Conservation (phyloP, 768 basidiomycete genomes). For the Daedaleopsis nitida region DNA sequence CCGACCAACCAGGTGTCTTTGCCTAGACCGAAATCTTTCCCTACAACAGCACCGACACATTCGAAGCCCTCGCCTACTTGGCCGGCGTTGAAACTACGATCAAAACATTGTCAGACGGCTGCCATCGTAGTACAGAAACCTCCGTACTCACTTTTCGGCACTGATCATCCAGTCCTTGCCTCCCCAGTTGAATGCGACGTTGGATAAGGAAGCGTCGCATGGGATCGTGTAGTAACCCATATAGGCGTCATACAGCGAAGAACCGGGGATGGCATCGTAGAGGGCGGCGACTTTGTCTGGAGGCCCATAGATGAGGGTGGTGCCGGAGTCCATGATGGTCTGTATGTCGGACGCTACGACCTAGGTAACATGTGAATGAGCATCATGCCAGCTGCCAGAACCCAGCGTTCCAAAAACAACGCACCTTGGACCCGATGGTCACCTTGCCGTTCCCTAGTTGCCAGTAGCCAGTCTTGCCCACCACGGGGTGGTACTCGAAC, state of each 20-base stretch:
- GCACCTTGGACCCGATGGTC: conserved; percentile 9
- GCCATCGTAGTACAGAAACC: not conserved
- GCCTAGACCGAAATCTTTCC: conserved; percentile 23
- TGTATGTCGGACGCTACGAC: conserved; percentile 10
- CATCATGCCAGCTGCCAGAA: not conserved
- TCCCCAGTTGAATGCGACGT: conserved; percentile 25
- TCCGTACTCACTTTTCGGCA: conserved; percentile 16
- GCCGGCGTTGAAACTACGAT: conserved; percentile 29
- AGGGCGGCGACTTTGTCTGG: conserved; percentile 23
- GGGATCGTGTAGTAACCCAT: conserved; percentile 31
- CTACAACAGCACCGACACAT: conserved; percentile 30
- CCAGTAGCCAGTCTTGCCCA: conserved; percentile 30
- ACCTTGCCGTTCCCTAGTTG: conserved; percentile 23
- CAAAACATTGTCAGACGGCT: not conserved
- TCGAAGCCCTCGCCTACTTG: conserved; percentile 6
- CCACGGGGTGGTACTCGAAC: conserved; percentile 31
- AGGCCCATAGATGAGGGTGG: conserved; percentile 34
- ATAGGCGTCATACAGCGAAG: conserved; percentile 14
- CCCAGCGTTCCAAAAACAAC: not conserved
- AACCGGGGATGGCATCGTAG: conserved; percentile 31
- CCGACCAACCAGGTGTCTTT: conserved; percentile 27
- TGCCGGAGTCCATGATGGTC: conserved; percentile 33
- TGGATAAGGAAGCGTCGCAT: conserved; percentile 16
- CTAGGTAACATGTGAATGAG: not conserved
- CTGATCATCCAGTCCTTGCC: conserved; percentile 21